Evolutionary conservation across 2,329 filamentous ascomycete species (phyloP).

Genomic region (Colletotrichum scovillei): DNA sequence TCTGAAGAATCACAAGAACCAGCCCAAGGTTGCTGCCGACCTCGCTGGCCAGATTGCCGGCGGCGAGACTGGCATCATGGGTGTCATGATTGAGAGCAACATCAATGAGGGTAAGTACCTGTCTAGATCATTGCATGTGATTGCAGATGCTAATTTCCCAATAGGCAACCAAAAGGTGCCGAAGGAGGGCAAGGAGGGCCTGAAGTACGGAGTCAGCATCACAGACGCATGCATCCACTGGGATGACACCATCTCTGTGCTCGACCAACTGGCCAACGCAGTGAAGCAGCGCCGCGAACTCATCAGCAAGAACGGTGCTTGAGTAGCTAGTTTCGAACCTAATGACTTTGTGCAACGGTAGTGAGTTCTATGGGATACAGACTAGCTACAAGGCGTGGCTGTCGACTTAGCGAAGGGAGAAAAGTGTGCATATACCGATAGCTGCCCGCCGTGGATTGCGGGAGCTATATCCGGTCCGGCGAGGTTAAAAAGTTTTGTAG

Average conservation of each 20-base stretch:
- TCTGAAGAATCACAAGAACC: slow-evolving; percentile 95
- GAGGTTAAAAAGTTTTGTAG: background rate
- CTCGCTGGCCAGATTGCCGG: slow-evolving; percentile 86
- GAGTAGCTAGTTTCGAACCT: background rate
- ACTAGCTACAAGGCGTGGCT: background rate
- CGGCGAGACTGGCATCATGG: slow-evolving; percentile 90
- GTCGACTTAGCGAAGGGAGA: background rate
- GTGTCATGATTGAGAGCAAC: slow-evolving; percentile 99
- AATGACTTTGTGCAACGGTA: background rate
- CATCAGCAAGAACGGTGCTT: slow-evolving; percentile 26
- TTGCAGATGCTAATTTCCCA: slow-evolving; percentile 40
- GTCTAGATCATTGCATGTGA: background rate
- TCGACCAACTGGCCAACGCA: slow-evolving; percentile 82
- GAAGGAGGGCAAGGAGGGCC: slow-evolving; percentile 82
- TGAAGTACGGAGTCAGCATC: slow-evolving; percentile 95
- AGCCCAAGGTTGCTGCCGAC: slow-evolving; percentile 88
- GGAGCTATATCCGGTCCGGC: background rate
- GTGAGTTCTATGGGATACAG: too few relatives aligned
- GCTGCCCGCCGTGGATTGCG: background rate
- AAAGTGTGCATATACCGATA: slow-evolving; percentile 17
- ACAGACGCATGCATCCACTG: slow-evolving; percentile 97
- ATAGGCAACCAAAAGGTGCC: slow-evolving; percentile 90
- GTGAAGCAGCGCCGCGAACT: slow-evolving; percentile 78
- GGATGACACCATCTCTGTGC: slow-evolving; percentile 86
- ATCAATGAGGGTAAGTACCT: slow-evolving; percentile 82